Evolutionary conservation across 208 protist genomes (phyloP).

Genomic region (Spongospora subterranea): DNA sequence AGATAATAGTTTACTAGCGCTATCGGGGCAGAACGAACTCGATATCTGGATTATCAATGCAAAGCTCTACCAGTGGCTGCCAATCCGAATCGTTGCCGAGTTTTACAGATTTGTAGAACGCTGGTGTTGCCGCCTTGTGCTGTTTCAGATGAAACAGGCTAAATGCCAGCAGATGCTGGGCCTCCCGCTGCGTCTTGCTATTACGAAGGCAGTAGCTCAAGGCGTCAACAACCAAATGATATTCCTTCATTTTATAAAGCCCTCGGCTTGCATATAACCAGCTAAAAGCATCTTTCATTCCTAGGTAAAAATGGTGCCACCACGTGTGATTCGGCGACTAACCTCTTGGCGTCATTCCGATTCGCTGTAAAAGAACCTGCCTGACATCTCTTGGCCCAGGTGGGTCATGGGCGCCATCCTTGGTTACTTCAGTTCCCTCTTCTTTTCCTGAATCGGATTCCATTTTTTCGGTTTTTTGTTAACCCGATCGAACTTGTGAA

Average conservation of each 20-base stretch:
- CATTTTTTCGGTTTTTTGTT: no score
- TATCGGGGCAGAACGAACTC: no score
- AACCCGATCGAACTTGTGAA: no score
- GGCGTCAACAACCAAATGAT: conserved; percentile 58
- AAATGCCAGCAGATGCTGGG: conserved; percentile 64
- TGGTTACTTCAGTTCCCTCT: background rate
- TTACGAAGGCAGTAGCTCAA: conserved; percentile 60
- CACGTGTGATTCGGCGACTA: background rate
- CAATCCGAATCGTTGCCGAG: conserved; percentile 63
- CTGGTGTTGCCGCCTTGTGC: conserved; percentile 36
- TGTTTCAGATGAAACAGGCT: conserved; percentile 60
- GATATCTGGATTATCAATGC: conserved; percentile 60
- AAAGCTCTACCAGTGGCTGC: conserved; percentile 64
- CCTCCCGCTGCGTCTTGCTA: conserved; percentile 62
- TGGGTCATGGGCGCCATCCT: background rate
- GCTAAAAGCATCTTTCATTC: conserved; percentile 41
- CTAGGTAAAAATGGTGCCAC: background rate
- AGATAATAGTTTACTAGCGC: no score
- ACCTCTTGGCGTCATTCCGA: conserved; percentile 25
- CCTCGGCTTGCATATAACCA: conserved; percentile 64
- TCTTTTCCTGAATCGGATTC: no score
- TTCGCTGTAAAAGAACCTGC: background rate
- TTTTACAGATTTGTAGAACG: conserved; percentile 60
- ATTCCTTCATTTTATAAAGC: conserved; percentile 62
- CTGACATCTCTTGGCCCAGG: background rate